A percentile compares a stretch with the other conserved stretches of the same genome.
These are phyloP conservation scores for Conticribra weissflogii DNA, from an alignment of 108 stramenopile genomes.

Conservation along the genomic window DNA sequence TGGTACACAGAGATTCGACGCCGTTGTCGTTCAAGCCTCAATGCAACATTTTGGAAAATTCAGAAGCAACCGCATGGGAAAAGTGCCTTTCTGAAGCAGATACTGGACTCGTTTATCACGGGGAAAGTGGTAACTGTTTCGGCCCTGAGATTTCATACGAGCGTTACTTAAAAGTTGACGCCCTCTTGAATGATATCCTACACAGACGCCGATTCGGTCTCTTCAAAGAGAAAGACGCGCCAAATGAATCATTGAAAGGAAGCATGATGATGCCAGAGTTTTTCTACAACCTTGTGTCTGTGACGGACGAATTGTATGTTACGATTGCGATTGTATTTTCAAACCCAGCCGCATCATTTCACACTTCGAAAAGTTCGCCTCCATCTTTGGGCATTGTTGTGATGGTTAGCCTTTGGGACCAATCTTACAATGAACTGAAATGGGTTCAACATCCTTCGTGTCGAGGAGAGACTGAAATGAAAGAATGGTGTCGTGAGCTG, in stretches of 20 bases:
- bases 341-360: conserved; percentile 42
- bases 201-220: conserved; percentile 36
- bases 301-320: conserved; percentile 40
- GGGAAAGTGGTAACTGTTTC: not conserved
- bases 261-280: conserved; percentile 52
- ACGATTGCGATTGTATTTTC: conserved; percentile 62
- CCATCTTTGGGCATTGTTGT: conserved; percentile 68
- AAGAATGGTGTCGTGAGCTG: conserved; percentile 59
- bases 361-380: conserved; percentile 24
- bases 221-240: too few relatives aligned
- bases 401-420: conserved; percentile 51
- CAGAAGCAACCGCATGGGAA: conserved; percentile 45
- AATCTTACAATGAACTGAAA: conserved; percentile 58
- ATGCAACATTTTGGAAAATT: conserved; percentile 28
- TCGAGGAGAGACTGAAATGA: conserved; percentile 24
- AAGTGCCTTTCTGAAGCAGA: conserved; percentile 23
- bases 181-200: conserved; percentile 54
- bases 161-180: conserved; percentile 60
- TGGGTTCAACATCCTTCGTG: conserved; percentile 58
- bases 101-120: conserved; percentile 16
- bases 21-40: too few relatives aligned
- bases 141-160: conserved; percentile 47
- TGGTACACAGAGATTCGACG: too few relatives aligned
- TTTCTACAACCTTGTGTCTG: conserved; percentile 65
- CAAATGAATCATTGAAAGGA: too few relatives aligned